Conservation (phyloP, 2,329 filamentous ascomycete genomes). For the Fusarium mundagurra region DNA sequence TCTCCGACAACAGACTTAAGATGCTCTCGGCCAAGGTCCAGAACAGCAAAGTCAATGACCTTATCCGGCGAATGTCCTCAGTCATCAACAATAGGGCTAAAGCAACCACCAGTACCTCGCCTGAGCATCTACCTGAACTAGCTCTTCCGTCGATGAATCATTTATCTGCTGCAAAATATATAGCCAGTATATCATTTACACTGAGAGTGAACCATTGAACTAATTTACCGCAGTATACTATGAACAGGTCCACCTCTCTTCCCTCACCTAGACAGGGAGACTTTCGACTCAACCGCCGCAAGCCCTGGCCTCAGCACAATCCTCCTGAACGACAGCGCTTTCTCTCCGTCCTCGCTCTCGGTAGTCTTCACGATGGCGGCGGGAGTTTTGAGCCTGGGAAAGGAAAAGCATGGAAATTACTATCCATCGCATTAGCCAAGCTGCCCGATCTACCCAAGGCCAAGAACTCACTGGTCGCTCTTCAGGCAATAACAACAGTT, state of each 20-base stretch:
- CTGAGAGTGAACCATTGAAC: rapidly evolving
- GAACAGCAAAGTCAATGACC: conserved; percentile 35
- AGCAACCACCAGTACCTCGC: conserved; percentile 21
- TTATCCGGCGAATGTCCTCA: conserved; percentile 31
- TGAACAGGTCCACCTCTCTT: conserved; percentile 35
- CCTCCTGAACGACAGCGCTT: conserved; percentile 6
- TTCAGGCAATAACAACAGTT: conserved; percentile 32
- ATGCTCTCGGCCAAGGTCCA: conserved; percentile 30
- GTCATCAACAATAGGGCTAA: conserved; percentile 29
- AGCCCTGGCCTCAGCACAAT: not conserved
- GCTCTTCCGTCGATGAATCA: not conserved
- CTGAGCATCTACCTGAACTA: not conserved
- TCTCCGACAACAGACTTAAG: conserved; percentile 34
- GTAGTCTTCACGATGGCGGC: conserved; percentile 26
- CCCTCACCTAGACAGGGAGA: conserved; percentile 19
- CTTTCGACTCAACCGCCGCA: conserved; percentile 15
- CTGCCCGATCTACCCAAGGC: conserved; percentile 14
- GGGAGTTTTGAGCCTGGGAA: conserved; percentile 37
- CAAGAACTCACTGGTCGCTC: conserved; percentile 11
- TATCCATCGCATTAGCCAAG: conserved; percentile 24
- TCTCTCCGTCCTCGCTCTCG: conserved; percentile 34
- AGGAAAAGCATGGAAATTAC: conserved; percentile 32
- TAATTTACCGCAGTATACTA: conserved; percentile 20
- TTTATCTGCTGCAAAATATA: conserved; percentile 6
- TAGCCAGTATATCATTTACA: not conserved